Percentiles rank a stretch among this genome's conserved stretches.
These are phyloP conservation scores for Linderniella brevidens DNA, from an alignment of 257 asterid genomes.

Conservation along the genomic window DNA sequence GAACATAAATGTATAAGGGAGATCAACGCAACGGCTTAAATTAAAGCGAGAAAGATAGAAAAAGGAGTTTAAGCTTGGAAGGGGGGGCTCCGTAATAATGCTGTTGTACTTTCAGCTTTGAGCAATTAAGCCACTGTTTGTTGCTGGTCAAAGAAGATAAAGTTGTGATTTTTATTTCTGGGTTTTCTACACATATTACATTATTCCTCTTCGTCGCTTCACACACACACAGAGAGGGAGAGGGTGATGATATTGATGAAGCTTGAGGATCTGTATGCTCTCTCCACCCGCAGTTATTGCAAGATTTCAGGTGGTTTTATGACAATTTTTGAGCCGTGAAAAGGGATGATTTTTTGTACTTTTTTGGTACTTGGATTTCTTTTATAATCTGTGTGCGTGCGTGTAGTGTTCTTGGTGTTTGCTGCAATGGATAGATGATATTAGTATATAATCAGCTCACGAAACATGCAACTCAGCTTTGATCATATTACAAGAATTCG, in stretches of 20 bases:
- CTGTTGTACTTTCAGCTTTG: constrained; percentile 33
- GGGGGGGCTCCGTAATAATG: constrained; percentile 14
- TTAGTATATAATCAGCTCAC: too few species aligned
- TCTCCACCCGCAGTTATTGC: constrained; percentile 10
- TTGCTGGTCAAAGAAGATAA: constrained; percentile 9
- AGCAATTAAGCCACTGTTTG: constrained; percentile 15
- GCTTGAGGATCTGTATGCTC: constrained; percentile 40
- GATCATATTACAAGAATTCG: too few species aligned
- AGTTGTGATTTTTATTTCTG: constrained; percentile 5
- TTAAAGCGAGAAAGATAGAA: constrained; percentile 22
- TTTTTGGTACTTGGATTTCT: too few species aligned
- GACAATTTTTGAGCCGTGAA: too few species aligned
- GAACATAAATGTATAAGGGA: constrained; percentile 14
- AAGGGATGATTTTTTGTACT: too few species aligned
- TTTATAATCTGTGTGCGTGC: too few species aligned
- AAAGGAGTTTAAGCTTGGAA: constrained; percentile 23
- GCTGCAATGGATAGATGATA: too few species aligned
- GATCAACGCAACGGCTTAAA: constrained; percentile 10
- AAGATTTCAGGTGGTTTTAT: constrained; percentile 4
- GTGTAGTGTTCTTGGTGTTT: too few species aligned
- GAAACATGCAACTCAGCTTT: too few species aligned
- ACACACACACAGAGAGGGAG: constrained; percentile 6
- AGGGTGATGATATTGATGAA: constrained; percentile 12
- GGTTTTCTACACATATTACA: constrained; percentile 1
- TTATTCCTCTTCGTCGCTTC: constrained; percentile 2